A percentile compares a stretch with the other conserved stretches of the same genome.
Conservation (phyloP, 192 early-diverging fungal genomes). For the Bifiguratus adelaidae region DNA sequence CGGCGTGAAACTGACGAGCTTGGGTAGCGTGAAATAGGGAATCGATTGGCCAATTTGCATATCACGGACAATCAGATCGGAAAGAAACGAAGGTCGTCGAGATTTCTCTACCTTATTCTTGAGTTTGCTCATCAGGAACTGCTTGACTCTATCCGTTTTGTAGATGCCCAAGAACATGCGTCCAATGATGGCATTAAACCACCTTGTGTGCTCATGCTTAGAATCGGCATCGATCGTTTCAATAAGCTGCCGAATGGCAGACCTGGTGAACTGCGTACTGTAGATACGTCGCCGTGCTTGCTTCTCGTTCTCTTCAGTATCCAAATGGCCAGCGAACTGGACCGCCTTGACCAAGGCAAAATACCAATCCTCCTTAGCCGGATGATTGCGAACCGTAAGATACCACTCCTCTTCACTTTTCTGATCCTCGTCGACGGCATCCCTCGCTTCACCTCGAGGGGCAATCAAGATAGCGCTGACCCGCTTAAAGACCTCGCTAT, state of each 20-base stretch:
- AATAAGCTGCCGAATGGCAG: slow-evolving; percentile 19
- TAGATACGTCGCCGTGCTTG: slow-evolving; percentile 23
- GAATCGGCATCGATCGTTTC: slow-evolving; percentile 38
- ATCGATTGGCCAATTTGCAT: slow-evolving; percentile 66
- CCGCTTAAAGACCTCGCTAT: slow-evolving; percentile 51
- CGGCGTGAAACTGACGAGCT: slow-evolving; percentile 44
- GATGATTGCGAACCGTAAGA: slow-evolving; percentile 41
- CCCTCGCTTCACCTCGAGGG: too few relatives aligned
- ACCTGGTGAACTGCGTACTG: slow-evolving; percentile 22
- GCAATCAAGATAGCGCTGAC: slow-evolving; percentile 38
- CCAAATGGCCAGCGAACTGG: slow-evolving; percentile 14
- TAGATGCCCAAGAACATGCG: slow-evolving; percentile 64
- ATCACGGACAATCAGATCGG: slow-evolving; percentile 64
- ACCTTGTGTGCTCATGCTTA: slow-evolving; percentile 32
- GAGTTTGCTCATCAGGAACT: slow-evolving; percentile 50
- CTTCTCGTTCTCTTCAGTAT: slow-evolving; percentile 19
- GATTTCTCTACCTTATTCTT: slow-evolving; percentile 49
- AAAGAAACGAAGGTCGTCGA: slow-evolving; percentile 51
- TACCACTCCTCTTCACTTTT: slow-evolving; percentile 25
- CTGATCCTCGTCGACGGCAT: slow-evolving; percentile 9
- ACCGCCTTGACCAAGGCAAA: slow-evolving; percentile 39
- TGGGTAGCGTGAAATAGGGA: slow-evolving; percentile 66
- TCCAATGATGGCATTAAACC: slow-evolving; percentile 80
- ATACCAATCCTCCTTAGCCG: slow-evolving; percentile 84
- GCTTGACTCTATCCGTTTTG: slow-evolving; percentile 43